A percentile compares a stretch with the other conserved stretches of the same genome.
Conservation (phyloP, 2,329 filamentous ascomycete genomes). For the Alternaria consortialis region DNA sequence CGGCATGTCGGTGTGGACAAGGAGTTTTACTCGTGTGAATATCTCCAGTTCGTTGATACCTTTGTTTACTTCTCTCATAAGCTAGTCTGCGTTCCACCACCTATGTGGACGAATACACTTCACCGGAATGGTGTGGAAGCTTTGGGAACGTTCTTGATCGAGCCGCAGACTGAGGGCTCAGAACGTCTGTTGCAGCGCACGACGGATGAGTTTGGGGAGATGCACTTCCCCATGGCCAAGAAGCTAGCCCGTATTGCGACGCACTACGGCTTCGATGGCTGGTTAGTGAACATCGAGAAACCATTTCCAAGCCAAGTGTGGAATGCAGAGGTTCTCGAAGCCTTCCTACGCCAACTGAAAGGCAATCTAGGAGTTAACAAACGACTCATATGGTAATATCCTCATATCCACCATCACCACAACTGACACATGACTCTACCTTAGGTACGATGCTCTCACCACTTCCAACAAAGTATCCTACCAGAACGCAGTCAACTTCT, state of each 20-base stretch:
- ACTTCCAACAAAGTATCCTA: slow-evolving; percentile 54
- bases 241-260: slow-evolving; percentile 52
- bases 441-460: slow-evolving; percentile 59
- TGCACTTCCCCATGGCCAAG: slow-evolving; percentile 48
- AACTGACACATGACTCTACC: neutral
- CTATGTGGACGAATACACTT: slow-evolving; percentile 57
- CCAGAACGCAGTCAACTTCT: slow-evolving; percentile 54
- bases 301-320: slow-evolving; percentile 49
- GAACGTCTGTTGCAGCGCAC: slow-evolving; percentile 39
- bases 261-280: slow-evolving; percentile 58
- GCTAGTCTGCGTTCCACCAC: slow-evolving; percentile 56
- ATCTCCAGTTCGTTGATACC: slow-evolving; percentile 55
- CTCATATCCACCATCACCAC: neutral
- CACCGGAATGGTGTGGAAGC: slow-evolving; percentile 57
- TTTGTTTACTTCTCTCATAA: slow-evolving; percentile 62
- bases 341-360: slow-evolving; percentile 53
- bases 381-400: slow-evolving; percentile 51
- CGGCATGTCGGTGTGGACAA: slow-evolving; percentile 41
- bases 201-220: slow-evolving; percentile 5
- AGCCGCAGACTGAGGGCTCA: slow-evolving; percentile 50
- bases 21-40: slow-evolving; percentile 54
- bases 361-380: slow-evolving; percentile 38
- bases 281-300: slow-evolving; percentile 59
- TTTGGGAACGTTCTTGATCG: slow-evolving; percentile 57
- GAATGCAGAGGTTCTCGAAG: slow-evolving; percentile 39